Evolutionary conservation across 1,139 yeast genomes (phyloP).

Genomic region (Magnusiomyces paraingens): DNA sequence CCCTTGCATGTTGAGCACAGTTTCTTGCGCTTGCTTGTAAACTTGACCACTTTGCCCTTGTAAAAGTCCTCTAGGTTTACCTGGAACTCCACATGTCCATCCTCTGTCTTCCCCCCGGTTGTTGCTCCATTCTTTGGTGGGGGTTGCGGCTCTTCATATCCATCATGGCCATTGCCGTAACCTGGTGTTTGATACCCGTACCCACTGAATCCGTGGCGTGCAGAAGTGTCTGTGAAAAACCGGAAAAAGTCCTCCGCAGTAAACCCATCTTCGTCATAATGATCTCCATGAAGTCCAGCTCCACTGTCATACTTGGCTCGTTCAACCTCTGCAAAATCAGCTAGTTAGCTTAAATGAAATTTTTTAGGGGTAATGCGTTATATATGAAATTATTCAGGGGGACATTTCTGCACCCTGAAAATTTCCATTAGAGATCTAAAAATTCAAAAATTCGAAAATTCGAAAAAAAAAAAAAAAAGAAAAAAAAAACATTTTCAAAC

Average conservation of each 20-base stretch:
- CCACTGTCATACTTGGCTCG: constrained; percentile 15
- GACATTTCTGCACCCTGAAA: background rate
- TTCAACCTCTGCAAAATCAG: constrained; percentile 10
- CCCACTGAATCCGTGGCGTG: constrained; percentile 21
- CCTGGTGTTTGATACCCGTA: constrained; percentile 17
- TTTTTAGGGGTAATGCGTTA: too few species aligned
- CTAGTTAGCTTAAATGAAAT: background rate
- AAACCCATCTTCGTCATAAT: constrained; percentile 34
- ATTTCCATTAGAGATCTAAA: too few species aligned
- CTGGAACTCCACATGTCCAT: constrained; percentile 57
- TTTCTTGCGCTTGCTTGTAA: constrained; percentile 65
- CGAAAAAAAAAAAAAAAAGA: too few species aligned
- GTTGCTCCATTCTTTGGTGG: constrained; percentile 12
- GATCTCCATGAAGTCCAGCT: constrained; percentile 7
- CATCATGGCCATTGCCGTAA: constrained; percentile 6
- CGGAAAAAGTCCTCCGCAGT: constrained; percentile 64
- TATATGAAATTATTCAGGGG: background rate
- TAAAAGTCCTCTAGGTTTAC: constrained; percentile 67
- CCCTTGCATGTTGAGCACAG: constrained; percentile 65
- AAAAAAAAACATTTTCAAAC: too few species aligned
- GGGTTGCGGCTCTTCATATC: constrained; percentile 9
- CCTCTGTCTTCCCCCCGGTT: constrained; percentile 44
- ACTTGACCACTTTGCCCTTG: constrained; percentile 80
- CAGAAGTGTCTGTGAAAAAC: constrained; percentile 44
- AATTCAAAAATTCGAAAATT: too few species aligned